Base-by-base conservation (phyloP, 1,139 yeast genomes). In the Sugiyamaella novakii region DNA sequence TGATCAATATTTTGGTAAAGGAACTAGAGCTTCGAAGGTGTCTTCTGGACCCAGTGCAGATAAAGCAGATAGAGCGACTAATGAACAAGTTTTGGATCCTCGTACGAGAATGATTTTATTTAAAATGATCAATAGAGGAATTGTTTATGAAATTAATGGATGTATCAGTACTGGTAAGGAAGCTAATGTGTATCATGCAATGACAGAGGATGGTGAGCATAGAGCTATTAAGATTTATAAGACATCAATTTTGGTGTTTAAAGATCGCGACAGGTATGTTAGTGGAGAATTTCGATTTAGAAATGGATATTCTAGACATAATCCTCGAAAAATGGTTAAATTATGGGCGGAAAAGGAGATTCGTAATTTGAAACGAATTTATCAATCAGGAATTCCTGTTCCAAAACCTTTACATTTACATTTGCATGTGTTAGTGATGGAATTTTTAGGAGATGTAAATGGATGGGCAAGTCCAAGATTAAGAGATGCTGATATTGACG, bases 321-420 rank as follows among this genome's bases (percentile, higher is more conserved):
- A 94, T 62, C 98, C 98, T 5, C 77, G 98, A 61, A 91, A 91
- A 65, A 92, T 94, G 98, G 96, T 94, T 53, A 87, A 88, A 66
- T 77, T 91, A 28, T 94, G 99, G 99, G 98, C 98, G 0, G 98
- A 94, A 66, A 94, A 94, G 64, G 99, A 94, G 68, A 91, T 89
- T 60, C 73, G 99, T 50, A 94, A 94, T 64, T 74, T 94, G 67
- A 91, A 87, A 64, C 76, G 99, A 63, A 74, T 94, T 19, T 74
- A 86, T 64, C 69, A 77, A 44, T 78, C 82, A 51, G 95, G 95
- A 0, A 86, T 94, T 41, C 95, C 96, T 11, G 85, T 91, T 47
- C 98, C 99, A 0, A 85, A 87, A 63, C 98, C 99, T 1, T 68
- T 88, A 15, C 95, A 87, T 59, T 76, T 94, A 53, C 82, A 87